Conservation (phyloP, 139 green algal genomes). For the Auxenochlorella protothecoides region DNA sequence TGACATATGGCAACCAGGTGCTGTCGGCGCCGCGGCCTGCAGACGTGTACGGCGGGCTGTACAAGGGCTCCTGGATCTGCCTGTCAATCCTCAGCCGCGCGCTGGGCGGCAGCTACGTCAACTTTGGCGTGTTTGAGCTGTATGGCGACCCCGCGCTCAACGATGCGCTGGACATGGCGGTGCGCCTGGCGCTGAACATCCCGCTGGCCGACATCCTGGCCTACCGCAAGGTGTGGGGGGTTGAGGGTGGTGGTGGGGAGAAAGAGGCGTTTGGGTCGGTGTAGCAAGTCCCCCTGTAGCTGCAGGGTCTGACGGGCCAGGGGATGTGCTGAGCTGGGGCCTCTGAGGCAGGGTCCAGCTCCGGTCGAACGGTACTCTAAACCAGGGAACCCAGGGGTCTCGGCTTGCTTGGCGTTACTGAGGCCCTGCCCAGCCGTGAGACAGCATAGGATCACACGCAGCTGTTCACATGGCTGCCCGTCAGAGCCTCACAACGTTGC, state of each 20-base stretch:
- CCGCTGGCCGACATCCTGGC: slow-evolving; percentile 53
- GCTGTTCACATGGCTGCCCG: too few relatives aligned
- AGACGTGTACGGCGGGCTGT: slow-evolving; percentile 63
- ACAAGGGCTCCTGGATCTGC: slow-evolving; percentile 94
- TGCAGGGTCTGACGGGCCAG: too few relatives aligned
- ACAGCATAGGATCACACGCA: too few relatives aligned
- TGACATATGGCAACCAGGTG: slow-evolving; percentile 65
- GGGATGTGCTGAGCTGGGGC: too few relatives aligned
- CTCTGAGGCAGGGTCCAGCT: too few relatives aligned
- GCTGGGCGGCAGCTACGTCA: slow-evolving; percentile 92
- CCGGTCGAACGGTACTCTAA: too few relatives aligned
- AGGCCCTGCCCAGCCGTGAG: too few relatives aligned
- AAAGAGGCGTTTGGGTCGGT: too few relatives aligned
- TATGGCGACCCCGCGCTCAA: slow-evolving; percentile 88
- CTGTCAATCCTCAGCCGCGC: slow-evolving; percentile 70
- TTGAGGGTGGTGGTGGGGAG: too few relatives aligned
- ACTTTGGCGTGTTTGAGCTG: slow-evolving; percentile 98
- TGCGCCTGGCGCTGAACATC: slow-evolving; percentile 77
- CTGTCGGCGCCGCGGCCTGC: slow-evolving; percentile 23
- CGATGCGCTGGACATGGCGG: slow-evolving; percentile 76
- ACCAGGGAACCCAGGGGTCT: too few relatives aligned
- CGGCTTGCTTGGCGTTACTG: too few relatives aligned
- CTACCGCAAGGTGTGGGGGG: slow-evolving; percentile 49
- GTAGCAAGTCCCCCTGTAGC: too few relatives aligned
- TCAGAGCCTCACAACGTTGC: not conserved